Evolutionary conservation across 257 asterid genomes (phyloP).

Genomic region (Capsicum rhomboideum): DNA sequence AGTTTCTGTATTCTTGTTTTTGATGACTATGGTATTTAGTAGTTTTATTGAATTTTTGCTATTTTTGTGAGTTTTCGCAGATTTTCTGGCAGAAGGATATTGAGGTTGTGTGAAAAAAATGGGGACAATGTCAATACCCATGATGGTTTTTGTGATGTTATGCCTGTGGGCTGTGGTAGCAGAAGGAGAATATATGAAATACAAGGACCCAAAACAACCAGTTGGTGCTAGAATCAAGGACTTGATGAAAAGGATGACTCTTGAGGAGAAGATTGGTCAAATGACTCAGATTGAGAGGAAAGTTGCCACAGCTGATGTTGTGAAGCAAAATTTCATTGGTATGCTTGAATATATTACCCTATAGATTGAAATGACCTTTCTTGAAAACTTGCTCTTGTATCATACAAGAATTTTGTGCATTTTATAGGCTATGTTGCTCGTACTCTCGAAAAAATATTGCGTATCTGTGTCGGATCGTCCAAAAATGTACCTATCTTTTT

Average conservation of each 20-base stretch:
- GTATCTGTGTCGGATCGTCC: too few relatives aligned
- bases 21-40: not conserved
- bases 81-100: not conserved
- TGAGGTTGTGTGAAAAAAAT: not conserved
- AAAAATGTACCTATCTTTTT: not conserved
- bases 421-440: not conserved
- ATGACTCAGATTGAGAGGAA: conserved; percentile 80
- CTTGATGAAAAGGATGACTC: conserved; percentile 58
- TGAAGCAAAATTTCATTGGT: conserved; percentile 64
- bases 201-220: conserved; percentile 67
- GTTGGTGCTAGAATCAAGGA: conserved; percentile 51
- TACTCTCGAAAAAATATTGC: too few relatives aligned
- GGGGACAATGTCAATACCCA: conserved; percentile 11
- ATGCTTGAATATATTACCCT: not conserved
- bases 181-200: conserved; percentile 40
- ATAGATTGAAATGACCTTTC: not conserved
- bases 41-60: not conserved
- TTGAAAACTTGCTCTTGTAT: not conserved
- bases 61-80: not conserved
- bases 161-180: conserved; percentile 37
- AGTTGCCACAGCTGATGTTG: conserved; percentile 47
- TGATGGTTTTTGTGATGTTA: conserved; percentile 16
- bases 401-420: not conserved
- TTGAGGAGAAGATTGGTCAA: conserved; percentile 85
- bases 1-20: not conserved